Evolutionary conservation across 352 stramenopile genomes (phyloP).

Genomic region (Pythium diclinum): DNA sequence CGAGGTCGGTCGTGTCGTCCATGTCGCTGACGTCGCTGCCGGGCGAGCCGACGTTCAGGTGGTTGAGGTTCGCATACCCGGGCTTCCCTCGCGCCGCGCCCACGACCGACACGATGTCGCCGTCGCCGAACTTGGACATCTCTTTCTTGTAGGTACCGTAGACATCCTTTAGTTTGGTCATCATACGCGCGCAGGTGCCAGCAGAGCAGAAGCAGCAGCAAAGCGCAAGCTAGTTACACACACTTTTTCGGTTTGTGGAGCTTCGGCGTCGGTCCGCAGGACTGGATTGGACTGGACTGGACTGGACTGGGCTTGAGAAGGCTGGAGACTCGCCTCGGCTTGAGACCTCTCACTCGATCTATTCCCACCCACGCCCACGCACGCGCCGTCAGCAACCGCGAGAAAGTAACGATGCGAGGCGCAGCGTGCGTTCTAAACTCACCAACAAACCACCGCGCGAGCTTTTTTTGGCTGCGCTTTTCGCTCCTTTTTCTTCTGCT

Average conservation of each 20-base stretch:
- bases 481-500: neutral
- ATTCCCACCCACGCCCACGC: neutral
- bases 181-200: slow-evolving; percentile 45
- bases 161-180: slow-evolving; percentile 73
- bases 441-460: neutral
- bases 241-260: slow-evolving; percentile 21
- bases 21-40: slow-evolving; percentile 75
- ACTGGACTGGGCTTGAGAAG: neutral
- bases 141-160: slow-evolving; percentile 78
- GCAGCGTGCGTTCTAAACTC: neutral
- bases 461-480: neutral
- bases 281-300: neutral
- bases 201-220: slow-evolving; percentile 18
- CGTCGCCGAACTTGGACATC: slow-evolving; percentile 72
- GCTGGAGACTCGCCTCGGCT: neutral
- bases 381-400: neutral
- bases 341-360: neutral
- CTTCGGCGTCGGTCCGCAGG: neutral
- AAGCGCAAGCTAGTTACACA: slow-evolving; percentile 23
- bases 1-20: slow-evolving; percentile 74
- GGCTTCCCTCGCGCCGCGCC: slow-evolving; percentile 54
- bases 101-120: slow-evolving; percentile 66
- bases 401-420: neutral
- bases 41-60: slow-evolving; percentile 75
- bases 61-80: slow-evolving; percentile 80